Base-by-base conservation (phyloP, 1,139 yeast genomes). In the Pichia sp. region DNA sequence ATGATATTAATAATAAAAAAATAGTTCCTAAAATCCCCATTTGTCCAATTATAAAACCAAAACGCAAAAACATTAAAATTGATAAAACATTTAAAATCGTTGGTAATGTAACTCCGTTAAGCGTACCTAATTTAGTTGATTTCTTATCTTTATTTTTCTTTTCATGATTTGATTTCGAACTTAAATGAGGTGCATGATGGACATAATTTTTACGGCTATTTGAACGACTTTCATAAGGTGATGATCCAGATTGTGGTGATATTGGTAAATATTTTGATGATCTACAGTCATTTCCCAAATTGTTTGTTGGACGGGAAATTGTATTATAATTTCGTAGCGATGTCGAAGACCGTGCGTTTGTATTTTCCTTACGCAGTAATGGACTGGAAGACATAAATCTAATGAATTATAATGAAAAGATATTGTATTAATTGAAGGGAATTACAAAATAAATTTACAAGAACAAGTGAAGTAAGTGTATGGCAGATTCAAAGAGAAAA, bases 31-130 rank as follows among this genome's bases (percentile, higher is more conserved):
- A 44, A 2, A 83, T 70, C 4, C 92, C 94, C 79, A 85, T 76
- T 60, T 85, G 92, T 3, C 92, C 92, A 43, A 85, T 69, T 28
- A 85, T 81, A 64, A 84, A 85, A 1, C 94, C 94, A 64, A 85
- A 85, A 61, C 94, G 72, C 54, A 85, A 70, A 61, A 85, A 85
- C 92, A 85, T 83, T 66, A 85, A 71, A 57, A 85, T 85, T 7
- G 90, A 83, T n/a, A 85, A 68, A 44, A 85, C 90, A 60, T 85
- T 85, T 40, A 85, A 66, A 1, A 88, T 75, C 0, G 92, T 84
- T 26, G 94, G 92, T 4, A 84, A 72, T 60, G 86, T 83, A 3
- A 85, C 95, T 18, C 95, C 95, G 51, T 79, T 79, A 53, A 83
- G 79, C 0, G 95, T 86, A 30, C 81, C 86, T 46, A 86, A 65